Percentiles rank a stretch among this genome's conserved stretches.
phyloP scores from a whole-genome alignment of 116 monocot species.

The Dioscorea cayenensis region DNA sequence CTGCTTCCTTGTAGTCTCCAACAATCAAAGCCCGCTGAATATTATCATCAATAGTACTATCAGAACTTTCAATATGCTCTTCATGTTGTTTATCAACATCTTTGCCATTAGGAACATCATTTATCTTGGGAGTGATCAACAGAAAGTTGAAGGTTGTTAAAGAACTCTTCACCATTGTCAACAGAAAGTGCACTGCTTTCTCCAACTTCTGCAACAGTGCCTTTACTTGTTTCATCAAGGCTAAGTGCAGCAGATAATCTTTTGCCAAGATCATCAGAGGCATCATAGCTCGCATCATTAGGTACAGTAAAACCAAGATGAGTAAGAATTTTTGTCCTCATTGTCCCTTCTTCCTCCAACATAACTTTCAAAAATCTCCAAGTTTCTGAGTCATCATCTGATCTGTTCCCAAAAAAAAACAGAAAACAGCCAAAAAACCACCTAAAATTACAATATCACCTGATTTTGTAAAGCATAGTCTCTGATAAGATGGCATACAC shows the following conservation, averaged over 20 bases:
- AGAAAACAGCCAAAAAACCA: neutral
- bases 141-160: constrained; percentile 75
- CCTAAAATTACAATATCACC: neutral
- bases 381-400: constrained; percentile 80
- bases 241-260: constrained; percentile 31
- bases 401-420: constrained; percentile 26
- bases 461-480: neutral
- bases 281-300: constrained; percentile 21
- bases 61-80: constrained; percentile 29
- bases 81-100: constrained; percentile 23
- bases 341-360: constrained; percentile 95
- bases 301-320: constrained; percentile 87
- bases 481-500: constrained; percentile 35
- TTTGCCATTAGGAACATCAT: constrained; percentile 25
- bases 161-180: constrained; percentile 94
- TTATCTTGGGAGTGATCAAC: constrained; percentile 21
- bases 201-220: constrained; percentile 4
- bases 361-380: constrained; percentile 97
- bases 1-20: constrained; percentile 94
- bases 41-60: constrained; percentile 65
- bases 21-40: constrained; percentile 83
- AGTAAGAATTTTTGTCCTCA: constrained; percentile 75
- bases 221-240: constrained; percentile 32
- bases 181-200: constrained; percentile 34
- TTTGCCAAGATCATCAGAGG: constrained; percentile 38